phyloP scores from a whole-genome alignment of 306 rosid genomes.

The Vigna trinervia region DNA sequence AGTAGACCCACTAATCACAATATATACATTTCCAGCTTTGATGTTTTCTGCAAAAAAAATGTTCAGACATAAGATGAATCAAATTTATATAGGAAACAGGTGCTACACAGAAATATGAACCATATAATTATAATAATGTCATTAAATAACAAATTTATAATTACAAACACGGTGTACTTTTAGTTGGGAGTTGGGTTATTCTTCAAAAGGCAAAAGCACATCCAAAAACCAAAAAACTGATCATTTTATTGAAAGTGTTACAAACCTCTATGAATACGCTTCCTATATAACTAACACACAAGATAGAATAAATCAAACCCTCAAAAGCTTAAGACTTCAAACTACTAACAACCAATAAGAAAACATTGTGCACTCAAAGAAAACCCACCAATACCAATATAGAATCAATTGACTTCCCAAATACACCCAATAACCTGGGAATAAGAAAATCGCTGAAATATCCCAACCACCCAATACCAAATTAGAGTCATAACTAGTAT shows the following conservation, averaged over 20 bases:
- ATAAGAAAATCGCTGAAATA: not conserved
- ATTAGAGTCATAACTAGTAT: constrained; percentile 6
- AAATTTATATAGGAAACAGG: constrained; percentile 34
- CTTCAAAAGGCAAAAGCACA: constrained; percentile 10
- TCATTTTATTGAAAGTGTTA: constrained; percentile 3
- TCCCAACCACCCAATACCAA: not conserved
- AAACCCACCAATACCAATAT: not conserved
- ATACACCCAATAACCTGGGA: not conserved
- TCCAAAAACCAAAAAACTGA: constrained; percentile 2
- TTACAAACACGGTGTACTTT: not conserved
- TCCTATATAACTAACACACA: not conserved
- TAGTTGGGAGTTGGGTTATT: not conserved
- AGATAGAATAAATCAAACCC: not conserved
- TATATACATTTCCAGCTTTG: constrained; percentile 55
- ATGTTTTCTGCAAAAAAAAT: constrained; percentile 55
- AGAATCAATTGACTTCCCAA: constrained; percentile 9
- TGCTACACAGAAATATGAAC: constrained; percentile 2
- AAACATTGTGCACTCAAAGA: not conserved
- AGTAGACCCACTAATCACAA: constrained; percentile 90
- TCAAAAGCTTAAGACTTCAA: not conserved
- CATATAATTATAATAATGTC: constrained; percentile 8
- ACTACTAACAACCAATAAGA: constrained; percentile 6
- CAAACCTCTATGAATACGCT: not conserved
- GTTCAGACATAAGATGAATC: constrained; percentile 24
- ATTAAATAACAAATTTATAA: constrained; percentile 19